A percentile compares a stretch with the other conserved stretches of the same genome.
Conservation (phyloP, 768 basidiomycete genomes). For the Trichaptum fuscoviolaceum region DNA sequence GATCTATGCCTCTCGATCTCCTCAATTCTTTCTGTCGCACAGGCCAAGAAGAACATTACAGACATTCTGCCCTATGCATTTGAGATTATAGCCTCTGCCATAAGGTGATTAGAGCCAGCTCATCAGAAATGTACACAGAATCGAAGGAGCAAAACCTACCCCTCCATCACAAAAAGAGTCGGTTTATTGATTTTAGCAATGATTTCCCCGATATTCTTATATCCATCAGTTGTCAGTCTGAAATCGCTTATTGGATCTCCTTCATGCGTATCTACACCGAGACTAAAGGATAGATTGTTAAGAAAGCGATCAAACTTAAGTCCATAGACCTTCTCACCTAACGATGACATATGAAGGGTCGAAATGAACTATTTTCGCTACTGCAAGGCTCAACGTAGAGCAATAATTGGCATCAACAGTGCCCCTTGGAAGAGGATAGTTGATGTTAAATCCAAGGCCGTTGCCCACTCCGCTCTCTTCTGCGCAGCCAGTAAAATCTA, state of each 20-base stretch:
- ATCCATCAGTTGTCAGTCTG: constrained; percentile 21
- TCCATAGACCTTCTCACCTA: constrained; percentile 17
- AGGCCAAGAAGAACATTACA: not conserved
- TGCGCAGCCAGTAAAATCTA: constrained; percentile 26
- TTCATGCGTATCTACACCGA: constrained; percentile 30
- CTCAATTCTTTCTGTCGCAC: not conserved
- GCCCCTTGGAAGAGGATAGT: constrained; percentile 25
- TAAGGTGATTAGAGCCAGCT: not conserved
- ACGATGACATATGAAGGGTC: constrained; percentile 23
- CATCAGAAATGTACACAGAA: not conserved
- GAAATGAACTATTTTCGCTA: constrained; percentile 15
- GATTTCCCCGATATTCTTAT: constrained; percentile 21
- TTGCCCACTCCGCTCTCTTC: constrained; percentile 21
- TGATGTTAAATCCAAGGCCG: constrained; percentile 23
- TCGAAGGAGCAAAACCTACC: constrained; percentile 18
- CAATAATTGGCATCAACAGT: constrained; percentile 23
- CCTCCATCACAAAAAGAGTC: constrained; percentile 32
- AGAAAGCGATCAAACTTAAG: not conserved
- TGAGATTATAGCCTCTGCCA: not conserved
- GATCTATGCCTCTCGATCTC: not conserved
- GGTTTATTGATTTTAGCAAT: constrained; percentile 16
- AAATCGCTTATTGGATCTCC: constrained; percentile 29
- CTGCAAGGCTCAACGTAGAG: constrained; percentile 16
- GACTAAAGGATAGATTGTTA: constrained; percentile 14
- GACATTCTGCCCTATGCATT: not conserved